These are phyloP conservation scores for Candida montana DNA, from an alignment of 805 yeast genomes.

Conservation along the genomic window DNA sequence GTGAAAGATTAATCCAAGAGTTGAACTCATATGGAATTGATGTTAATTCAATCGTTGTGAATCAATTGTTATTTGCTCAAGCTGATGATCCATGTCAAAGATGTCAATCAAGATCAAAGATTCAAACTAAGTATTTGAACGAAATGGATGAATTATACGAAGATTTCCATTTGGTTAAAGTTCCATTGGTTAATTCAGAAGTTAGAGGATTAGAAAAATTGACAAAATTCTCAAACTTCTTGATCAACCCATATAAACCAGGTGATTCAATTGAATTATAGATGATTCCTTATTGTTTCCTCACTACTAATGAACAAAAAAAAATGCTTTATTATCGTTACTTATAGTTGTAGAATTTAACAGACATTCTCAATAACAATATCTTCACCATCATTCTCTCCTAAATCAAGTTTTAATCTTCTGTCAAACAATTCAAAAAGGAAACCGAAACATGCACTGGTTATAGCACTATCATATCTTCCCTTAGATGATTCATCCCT, in stretches of 20 bases:
- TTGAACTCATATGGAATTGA: slow-evolving; percentile 92
- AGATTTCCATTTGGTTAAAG: slow-evolving; percentile 92
- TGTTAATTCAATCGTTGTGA: slow-evolving; percentile 92
- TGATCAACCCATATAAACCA: slow-evolving; percentile 74
- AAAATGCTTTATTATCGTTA: too few relatives aligned
- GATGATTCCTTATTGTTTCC: too few relatives aligned
- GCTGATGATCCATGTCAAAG: slow-evolving; percentile 74
- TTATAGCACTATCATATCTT: slow-evolving; percentile 75
- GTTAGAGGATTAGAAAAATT: slow-evolving; percentile 89
- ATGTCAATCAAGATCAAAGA: slow-evolving; percentile 88
- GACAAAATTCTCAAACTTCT: slow-evolving; percentile 75
- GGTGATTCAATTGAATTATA: slow-evolving; percentile 26
- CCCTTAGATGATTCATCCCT: slow-evolving; percentile 77
- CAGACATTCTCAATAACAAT: slow-evolving; percentile 60
- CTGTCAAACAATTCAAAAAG: slow-evolving; percentile 67
- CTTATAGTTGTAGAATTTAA: too few relatives aligned
- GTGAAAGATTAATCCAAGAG: slow-evolving; percentile 97
- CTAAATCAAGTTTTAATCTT: slow-evolving; percentile 58
- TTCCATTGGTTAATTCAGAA: slow-evolving; percentile 93
- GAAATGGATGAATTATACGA: slow-evolving; percentile 96
- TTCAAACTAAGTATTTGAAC: slow-evolving; percentile 92
- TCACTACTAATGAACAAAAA: too few relatives aligned
- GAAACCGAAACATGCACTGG: slow-evolving; percentile 62
- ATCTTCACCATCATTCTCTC: slow-evolving; percentile 50
- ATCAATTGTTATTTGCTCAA: slow-evolving; percentile 86